Base-by-base conservation (phyloP, 2,329 filamentous ascomycete species). In the Malbranchea zuffiana region DNA sequence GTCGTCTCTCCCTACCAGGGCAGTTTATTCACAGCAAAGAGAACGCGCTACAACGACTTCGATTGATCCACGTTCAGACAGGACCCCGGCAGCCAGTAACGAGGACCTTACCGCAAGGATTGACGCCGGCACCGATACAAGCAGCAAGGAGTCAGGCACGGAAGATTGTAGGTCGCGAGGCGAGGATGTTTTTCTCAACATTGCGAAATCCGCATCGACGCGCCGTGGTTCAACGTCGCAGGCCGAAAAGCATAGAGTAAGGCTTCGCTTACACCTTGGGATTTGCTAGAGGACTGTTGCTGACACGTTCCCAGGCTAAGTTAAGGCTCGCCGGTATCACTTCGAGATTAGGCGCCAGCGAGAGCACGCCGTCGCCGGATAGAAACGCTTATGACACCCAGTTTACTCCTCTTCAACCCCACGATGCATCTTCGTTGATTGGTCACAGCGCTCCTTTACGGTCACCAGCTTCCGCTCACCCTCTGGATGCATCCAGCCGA, bases 131-230 rank as follows among this genome's bases (percentile, higher is more conserved):
- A 27, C 32, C n/a, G 42, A 44, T 29, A 38, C 26, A 18, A 47
- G 44, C 31, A 55, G 50, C 40, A 55, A 47, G 27, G 52, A 53
- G 13, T 50, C 53, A 26, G 51, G 54, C 31, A 50, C 53, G 25
- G 60, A 65, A 24, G 60, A 65, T 27, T 42, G 48, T 24, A 53
- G 53, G 28, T 52, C 51, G 18, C 60, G 57, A 41, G 62, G 57
- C 41, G 63, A 65, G 35, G 63, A 67, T 50, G 47, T 67, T 18
- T 67, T 66, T 43, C 46, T 67, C 37, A 66, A 67, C 42, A 66
- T 67, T 40, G 63, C 63, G 7, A 57, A 58, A 44, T 53, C 58
- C 4, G 61, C 62, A 35, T 59, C 57, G 5, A 48, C 38, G 26
- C 57, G 56, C 41, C 58, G 57, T 32, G 54, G 58, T 34, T 60